Evolutionary conservation across 371 early-diverging fungal genomes (phyloP), one percentile per base, ranked within the genome.

Genomic region (Scutellospora calospora): DNA sequence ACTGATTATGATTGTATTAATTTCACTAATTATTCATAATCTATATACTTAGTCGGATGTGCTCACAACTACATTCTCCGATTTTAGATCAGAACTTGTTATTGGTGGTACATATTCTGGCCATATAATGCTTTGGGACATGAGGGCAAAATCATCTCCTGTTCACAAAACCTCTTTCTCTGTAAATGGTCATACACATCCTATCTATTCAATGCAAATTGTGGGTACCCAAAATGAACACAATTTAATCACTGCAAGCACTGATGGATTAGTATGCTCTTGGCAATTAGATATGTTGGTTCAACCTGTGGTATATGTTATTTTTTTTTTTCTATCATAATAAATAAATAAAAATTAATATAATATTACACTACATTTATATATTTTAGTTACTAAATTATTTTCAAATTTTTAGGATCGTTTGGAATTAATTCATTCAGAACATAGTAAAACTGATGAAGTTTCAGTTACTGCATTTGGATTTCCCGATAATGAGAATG

Each of bases 241-340:
- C 85, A 93, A 95, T 84, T 84, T 98, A 54, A 89, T 98, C 52
- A 94, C 96, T 49, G 96, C 95, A 20, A 94, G 95, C 73, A 96
- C 97, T 25, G 99, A 99, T 85, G 99, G 99, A 4, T 88, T 95
- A 77, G 93, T 98, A 12, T 98, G 98, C 83, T 90, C 96, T 14
- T 99, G 99, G 99, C 96, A 95, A 84, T 85, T 98, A 83, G 98
- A 99, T 85, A 97, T 97, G 97, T 88, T 98, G 38, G 96, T 96
- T 4, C 95, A 96, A 80, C 99, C 98, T 33, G 94, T 94, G 87
- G 92, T 89, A 65, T 16, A 45, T 31, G 0, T 5, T 72, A 14
- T 3, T 18, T 22, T 41, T 25, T 20, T 20, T 2, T 45, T 59
- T 18, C 27, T 41, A 22, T 38, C 12, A 25, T 45, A n/a, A 20